phyloP scores from a whole-genome alignment of 768 basidiomycete species.

The Porpolomopsis calyptriformis region DNA sequence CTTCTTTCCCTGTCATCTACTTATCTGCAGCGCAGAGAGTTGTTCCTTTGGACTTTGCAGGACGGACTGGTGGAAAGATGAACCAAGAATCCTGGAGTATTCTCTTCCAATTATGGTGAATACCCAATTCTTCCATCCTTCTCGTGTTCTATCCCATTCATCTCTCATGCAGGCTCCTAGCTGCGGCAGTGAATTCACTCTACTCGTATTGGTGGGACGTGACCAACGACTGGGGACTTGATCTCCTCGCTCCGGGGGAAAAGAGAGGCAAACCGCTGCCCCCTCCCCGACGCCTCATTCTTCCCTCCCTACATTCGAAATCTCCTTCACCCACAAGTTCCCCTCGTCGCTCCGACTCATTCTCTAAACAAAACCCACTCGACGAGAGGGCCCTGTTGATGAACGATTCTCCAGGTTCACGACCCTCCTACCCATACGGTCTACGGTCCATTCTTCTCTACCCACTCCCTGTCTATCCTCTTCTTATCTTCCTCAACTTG shows the following conservation, averaged over 20 bases:
- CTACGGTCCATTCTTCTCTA: slow-evolving; percentile 69
- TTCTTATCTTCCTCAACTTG: slow-evolving; percentile 73
- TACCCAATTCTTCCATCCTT: too few species aligned
- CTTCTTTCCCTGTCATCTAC: slow-evolving; percentile 92
- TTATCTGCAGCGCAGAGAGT: slow-evolving; percentile 84
- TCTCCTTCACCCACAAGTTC: slow-evolving; percentile 11
- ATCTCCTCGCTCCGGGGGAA: slow-evolving; percentile 41
- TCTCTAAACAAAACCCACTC: slow-evolving; percentile 11
- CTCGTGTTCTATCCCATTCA: slow-evolving; percentile 1
- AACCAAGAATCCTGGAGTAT: slow-evolving; percentile 52
- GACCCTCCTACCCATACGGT: slow-evolving; percentile 46
- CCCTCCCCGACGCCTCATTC: slow-evolving; percentile 34
- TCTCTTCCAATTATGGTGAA: slow-evolving; percentile 83
- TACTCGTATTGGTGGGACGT: slow-evolving; percentile 99
- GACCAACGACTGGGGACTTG: slow-evolving; percentile 94
- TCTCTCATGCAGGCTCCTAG: slow-evolving; percentile 52
- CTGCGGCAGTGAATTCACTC: slow-evolving; percentile 77
- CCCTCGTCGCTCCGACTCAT: slow-evolving; percentile 5
- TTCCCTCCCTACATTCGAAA: slow-evolving; percentile 37
- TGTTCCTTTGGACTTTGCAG: slow-evolving; percentile 49
- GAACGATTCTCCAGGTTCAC: slow-evolving; percentile 12
- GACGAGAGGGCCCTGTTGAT: slow-evolving; percentile 14
- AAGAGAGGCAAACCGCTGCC: slow-evolving; percentile 16
- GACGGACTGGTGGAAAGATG: slow-evolving; percentile 35
- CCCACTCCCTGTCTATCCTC: slow-evolving; percentile 76